A percentile compares a stretch with the other conserved stretches of the same genome.
Conservation (phyloP, 2,329 filamentous ascomycete species). For the Bisporella sp. region DNA sequence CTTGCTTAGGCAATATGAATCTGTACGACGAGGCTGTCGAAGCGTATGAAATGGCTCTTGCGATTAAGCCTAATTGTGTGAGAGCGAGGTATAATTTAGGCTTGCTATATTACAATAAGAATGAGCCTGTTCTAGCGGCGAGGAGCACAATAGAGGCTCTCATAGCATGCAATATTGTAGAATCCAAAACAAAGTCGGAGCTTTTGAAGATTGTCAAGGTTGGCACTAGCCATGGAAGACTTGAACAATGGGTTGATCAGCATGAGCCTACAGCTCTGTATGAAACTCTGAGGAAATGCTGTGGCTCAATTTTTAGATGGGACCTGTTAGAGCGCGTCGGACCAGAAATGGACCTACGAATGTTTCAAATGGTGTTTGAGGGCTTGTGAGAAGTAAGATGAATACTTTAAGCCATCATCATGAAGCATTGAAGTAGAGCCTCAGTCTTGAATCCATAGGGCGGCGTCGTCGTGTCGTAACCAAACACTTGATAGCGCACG, state of each 20-base stretch:
- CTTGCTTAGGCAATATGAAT: conserved; percentile 1
- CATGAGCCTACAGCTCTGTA: background rate
- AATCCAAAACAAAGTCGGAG: background rate
- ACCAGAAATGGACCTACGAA: background rate
- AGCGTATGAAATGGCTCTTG: background rate
- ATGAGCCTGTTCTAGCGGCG: background rate
- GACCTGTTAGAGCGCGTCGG: background rate
- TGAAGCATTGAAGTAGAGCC: too few relatives aligned
- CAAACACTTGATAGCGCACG: too few relatives aligned
- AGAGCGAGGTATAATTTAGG: background rate
- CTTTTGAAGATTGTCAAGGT: background rate
- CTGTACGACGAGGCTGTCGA: background rate
- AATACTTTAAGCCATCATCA: too few relatives aligned
- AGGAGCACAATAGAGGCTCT: background rate
- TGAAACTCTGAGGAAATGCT: background rate
- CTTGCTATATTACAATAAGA: background rate
- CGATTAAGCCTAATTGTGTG: background rate
- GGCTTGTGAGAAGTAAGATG: too few relatives aligned
- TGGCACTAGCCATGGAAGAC: background rate
- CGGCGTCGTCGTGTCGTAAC: too few relatives aligned
- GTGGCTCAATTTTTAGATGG: background rate
- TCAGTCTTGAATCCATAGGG: too few relatives aligned
- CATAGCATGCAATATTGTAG: background rate
- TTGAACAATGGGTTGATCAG: background rate
- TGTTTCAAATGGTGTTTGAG: background rate